These are phyloP conservation scores for Corylus heterophylla DNA, from an alignment of 306 rosid species.

Conservation along the genomic window DNA sequence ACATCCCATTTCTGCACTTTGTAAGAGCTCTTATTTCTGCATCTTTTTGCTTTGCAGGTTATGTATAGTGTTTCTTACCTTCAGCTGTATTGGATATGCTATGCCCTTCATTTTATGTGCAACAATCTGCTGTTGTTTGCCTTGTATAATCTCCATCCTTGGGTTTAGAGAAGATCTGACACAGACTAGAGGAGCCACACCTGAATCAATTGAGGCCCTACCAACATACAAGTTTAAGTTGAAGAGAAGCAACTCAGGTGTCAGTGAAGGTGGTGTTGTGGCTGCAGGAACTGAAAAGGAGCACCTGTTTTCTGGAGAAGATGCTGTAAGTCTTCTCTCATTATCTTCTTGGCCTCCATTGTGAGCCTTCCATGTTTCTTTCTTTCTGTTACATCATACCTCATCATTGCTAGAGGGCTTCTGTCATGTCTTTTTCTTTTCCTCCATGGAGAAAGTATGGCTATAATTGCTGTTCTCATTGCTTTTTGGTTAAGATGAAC, in stretches of 20 bases:
- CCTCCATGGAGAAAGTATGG: background rate
- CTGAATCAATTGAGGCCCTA: conserved; percentile 82
- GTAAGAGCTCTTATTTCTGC: conserved; percentile 23
- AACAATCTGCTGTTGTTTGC: conserved; percentile 97
- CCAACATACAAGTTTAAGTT: conserved; percentile 89
- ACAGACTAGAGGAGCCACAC: conserved; percentile 85
- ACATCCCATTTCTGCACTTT: conserved; percentile 16
- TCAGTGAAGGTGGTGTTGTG: conserved; percentile 73
- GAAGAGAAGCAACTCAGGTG: conserved; percentile 63
- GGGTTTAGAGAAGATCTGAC: conserved; percentile 87
- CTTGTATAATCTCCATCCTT: conserved; percentile 92
- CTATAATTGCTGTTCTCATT: background rate
- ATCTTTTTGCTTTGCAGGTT: conserved; percentile 61
- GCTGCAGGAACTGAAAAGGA: conserved; percentile 94
- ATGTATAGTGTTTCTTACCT: conserved; percentile 91
- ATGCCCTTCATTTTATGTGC: conserved; percentile 99
- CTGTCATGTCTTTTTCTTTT: background rate
- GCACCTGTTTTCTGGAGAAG: conserved; percentile 86
- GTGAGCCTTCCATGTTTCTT: conserved; percentile 2
- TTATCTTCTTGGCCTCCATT: conserved; percentile 15
- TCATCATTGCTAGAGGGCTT: background rate
- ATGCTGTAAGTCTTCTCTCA: conserved; percentile 65
- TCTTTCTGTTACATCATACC: background rate
- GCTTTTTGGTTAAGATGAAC: conserved; percentile 3
- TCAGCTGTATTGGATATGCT: conserved; percentile 95